Evolutionary conservation across 129 eudicot species (phyloP).

Genomic region (Pittosporum tobira): DNA sequence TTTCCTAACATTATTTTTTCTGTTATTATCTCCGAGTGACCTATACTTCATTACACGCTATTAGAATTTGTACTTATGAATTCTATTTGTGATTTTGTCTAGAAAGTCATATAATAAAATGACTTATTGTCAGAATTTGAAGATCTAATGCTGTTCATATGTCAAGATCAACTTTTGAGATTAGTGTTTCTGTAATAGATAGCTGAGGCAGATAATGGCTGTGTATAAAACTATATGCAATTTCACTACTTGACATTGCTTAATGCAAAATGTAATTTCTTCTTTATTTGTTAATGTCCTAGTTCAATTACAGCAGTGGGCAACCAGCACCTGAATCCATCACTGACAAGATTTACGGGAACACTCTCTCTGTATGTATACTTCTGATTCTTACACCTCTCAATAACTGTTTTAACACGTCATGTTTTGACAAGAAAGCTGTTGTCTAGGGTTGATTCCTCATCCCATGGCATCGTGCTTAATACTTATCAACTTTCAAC

Average conservation of each 20-base stretch:
- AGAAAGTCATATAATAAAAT: background rate
- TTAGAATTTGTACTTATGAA: background rate
- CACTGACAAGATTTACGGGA: conserved; percentile 85
- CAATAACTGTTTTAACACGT: background rate
- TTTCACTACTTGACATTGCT: conserved; percentile 4
- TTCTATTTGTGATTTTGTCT: background rate
- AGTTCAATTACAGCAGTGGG: conserved; percentile 99
- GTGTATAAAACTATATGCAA: background rate
- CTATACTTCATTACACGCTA: background rate
- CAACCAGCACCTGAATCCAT: conserved; percentile 99
- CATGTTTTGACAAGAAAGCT: background rate
- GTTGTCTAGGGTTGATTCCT: background rate
- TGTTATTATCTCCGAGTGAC: background rate
- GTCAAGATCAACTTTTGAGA: background rate
- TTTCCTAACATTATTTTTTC: no score
- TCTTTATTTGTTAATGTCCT: conserved; percentile 22
- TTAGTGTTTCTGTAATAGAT: no score
- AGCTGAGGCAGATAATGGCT: background rate
- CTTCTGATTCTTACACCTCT: background rate
- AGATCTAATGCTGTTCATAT: background rate
- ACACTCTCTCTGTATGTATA: conserved; percentile 80
- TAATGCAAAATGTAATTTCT: conserved; percentile 15
- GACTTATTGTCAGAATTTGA: background rate
- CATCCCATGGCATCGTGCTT: background rate
- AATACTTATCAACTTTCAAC: no score